These are phyloP conservation scores for Ensete ventricosum DNA, from an alignment of 176 grass and related monocot species.

Conservation along the genomic window DNA sequence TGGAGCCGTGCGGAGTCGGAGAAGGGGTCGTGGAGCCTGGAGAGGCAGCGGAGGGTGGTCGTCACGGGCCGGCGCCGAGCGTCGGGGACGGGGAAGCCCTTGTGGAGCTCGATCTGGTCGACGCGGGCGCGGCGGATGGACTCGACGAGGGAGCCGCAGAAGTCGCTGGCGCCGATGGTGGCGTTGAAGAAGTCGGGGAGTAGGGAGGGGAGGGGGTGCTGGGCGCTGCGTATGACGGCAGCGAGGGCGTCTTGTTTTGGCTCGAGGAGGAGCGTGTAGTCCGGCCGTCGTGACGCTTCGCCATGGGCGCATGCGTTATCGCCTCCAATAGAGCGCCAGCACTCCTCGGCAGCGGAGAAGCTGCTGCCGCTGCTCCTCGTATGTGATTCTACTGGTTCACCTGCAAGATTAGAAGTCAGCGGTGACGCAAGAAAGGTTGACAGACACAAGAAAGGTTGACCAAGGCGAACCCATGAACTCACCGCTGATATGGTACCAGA, in stretches of 20 bases:
- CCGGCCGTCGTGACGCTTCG: background rate
- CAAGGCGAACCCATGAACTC: no score
- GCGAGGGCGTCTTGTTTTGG: background rate
- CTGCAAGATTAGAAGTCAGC: no score
- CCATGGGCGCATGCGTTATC: background rate
- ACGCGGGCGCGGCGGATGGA: background rate
- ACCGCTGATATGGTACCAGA: no score
- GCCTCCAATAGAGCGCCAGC: background rate
- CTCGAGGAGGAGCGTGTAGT: conserved; percentile 3
- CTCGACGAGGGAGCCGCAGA: conserved; percentile 13
- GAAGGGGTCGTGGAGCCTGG: background rate
- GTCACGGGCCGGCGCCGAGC: background rate
- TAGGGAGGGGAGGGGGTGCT: background rate
- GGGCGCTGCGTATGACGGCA: background rate
- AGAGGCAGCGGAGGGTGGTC: background rate
- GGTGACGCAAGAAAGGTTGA: no score
- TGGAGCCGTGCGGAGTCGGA: background rate
- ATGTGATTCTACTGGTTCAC: background rate
- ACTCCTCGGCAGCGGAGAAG: background rate
- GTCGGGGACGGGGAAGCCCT: background rate
- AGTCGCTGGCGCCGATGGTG: conserved; percentile 14
- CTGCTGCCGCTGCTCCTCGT: background rate
- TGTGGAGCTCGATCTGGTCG: background rate
- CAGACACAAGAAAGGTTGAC: no score
- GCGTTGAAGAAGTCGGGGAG: conserved; percentile 11